Evolutionary conservation across 2,329 filamentous ascomycete genomes (phyloP).

Genomic region (Huntiella moniliformis): DNA sequence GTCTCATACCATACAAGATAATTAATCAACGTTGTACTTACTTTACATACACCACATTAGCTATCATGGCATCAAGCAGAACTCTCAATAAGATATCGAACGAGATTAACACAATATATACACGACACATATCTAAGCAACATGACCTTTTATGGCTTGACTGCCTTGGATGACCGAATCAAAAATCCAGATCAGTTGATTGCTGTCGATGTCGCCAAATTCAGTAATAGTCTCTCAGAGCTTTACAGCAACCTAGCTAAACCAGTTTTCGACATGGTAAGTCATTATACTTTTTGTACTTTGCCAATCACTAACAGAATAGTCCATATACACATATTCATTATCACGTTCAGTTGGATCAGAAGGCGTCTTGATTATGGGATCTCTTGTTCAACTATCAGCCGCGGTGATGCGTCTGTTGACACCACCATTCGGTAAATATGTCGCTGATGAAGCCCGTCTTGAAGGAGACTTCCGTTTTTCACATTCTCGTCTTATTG

Average conservation of each 20-base stretch:
- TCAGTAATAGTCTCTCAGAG: conserved; percentile 86
- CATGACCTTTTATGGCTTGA: conserved; percentile 94
- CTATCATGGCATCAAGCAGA: conserved; percentile 94
- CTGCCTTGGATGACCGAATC: conserved; percentile 87
- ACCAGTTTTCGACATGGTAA: conserved; percentile 75
- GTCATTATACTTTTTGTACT: conserved; percentile 11
- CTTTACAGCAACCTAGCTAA: conserved; percentile 94
- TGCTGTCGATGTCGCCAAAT: conserved; percentile 88
- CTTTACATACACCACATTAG: conserved; percentile 24
- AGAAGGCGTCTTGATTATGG: conserved; percentile 91
- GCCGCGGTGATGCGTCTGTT: conserved; percentile 84
- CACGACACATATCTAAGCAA: conserved; percentile 94
- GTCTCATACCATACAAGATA: conserved; percentile 15
- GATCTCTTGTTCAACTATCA: conserved; percentile 77
- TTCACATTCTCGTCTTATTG: conserved; percentile 83
- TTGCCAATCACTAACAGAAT: conserved; percentile 14
- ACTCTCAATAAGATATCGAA: conserved; percentile 79
- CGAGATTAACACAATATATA: conserved; percentile 80
- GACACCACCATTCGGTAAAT: conserved; percentile 92
- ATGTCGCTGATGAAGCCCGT: conserved; percentile 86
- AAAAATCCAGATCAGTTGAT: conserved; percentile 97
- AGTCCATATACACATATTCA: conserved; percentile 83
- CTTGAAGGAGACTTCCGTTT: conserved; percentile 93
- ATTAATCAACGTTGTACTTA: neutral
- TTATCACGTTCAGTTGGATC: conserved; percentile 89